Evolutionary conservation across 495 filamentous ascomycete species (phyloP).

Genomic region (Hypoxylon cercidicola): DNA sequence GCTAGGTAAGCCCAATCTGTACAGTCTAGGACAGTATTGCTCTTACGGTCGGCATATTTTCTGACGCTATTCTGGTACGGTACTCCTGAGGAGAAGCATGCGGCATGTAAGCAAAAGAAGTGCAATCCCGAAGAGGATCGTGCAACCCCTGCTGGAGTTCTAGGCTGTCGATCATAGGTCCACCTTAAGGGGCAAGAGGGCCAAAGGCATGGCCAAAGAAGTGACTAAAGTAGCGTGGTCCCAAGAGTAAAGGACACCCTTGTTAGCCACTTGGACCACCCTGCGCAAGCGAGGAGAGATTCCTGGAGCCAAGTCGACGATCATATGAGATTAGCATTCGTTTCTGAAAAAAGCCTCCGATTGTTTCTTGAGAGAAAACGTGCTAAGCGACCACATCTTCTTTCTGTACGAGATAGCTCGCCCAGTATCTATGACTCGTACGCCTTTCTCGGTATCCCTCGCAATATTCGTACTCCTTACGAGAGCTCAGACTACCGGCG

Average conservation of each 20-base stretch:
- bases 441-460: not conserved
- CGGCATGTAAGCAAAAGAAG: slow-evolving; percentile 14
- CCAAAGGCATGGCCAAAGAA: slow-evolving; percentile 3
- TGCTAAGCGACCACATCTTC: not conserved
- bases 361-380: slow-evolving; percentile 29
- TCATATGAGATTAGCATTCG: slow-evolving; percentile 45
- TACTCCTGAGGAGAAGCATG: no score
- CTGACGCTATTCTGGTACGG: no score
- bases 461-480: no score
- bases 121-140: slow-evolving; percentile 34
- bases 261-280: slow-evolving; percentile 32
- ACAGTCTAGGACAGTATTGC: no score
- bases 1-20: no score
- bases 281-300: slow-evolving; percentile 39
- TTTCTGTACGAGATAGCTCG: no score
- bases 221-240: slow-evolving; percentile 28
- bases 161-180: slow-evolving; percentile 39
- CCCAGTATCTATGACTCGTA: no score
- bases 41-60: no score
- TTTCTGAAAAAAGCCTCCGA: slow-evolving; percentile 41
- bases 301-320: slow-evolving; percentile 40
- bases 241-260: slow-evolving; percentile 36
- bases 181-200: slow-evolving; percentile 29
- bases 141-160: slow-evolving; percentile 27
- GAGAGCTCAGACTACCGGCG: no score